Evolutionary conservation across 345 rosid species (phyloP).

Genomic region (Hevea brasiliensis): DNA sequence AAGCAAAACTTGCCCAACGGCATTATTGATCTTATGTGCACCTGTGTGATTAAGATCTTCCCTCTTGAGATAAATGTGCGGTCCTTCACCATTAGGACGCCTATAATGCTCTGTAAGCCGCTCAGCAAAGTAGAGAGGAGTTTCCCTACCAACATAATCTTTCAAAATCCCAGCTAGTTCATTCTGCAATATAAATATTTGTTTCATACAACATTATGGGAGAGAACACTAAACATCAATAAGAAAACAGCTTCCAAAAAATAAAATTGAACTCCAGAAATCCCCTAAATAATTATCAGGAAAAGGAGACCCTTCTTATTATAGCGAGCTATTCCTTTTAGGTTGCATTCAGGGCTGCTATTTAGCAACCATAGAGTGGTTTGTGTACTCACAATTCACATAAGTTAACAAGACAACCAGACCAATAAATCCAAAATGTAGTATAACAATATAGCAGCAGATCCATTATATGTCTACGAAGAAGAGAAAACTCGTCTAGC

Average conservation of each 20-base stretch:
- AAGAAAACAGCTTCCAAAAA: not conserved
- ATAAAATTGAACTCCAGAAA: no score
- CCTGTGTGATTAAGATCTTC: slow-evolving; percentile 96
- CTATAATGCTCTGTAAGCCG: slow-evolving; percentile 81
- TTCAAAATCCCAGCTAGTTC: slow-evolving; percentile 75
- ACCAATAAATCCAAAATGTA: not conserved
- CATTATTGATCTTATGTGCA: slow-evolving; percentile 91
- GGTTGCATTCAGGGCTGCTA: not conserved
- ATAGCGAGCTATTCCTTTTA: not conserved
- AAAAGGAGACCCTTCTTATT: no score
- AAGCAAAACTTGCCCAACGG: slow-evolving; percentile 82
- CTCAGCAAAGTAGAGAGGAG: slow-evolving; percentile 87
- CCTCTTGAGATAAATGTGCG: slow-evolving; percentile 83
- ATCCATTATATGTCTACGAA: not conserved
- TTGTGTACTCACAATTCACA: not conserved
- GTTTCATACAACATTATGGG: not conserved
- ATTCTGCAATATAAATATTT: slow-evolving; percentile 41
- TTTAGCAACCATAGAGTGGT: not conserved
- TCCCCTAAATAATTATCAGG: not conserved
- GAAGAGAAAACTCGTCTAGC: no score
- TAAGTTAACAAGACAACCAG: not conserved
- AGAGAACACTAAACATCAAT: not conserved
- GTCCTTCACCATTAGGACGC: slow-evolving; percentile 76
- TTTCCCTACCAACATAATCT: slow-evolving; percentile 93
- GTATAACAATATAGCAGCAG: not conserved